Evolutionary conservation across 352 stramenopile species (phyloP).

Genomic region (Phytophthora tubulina): DNA sequence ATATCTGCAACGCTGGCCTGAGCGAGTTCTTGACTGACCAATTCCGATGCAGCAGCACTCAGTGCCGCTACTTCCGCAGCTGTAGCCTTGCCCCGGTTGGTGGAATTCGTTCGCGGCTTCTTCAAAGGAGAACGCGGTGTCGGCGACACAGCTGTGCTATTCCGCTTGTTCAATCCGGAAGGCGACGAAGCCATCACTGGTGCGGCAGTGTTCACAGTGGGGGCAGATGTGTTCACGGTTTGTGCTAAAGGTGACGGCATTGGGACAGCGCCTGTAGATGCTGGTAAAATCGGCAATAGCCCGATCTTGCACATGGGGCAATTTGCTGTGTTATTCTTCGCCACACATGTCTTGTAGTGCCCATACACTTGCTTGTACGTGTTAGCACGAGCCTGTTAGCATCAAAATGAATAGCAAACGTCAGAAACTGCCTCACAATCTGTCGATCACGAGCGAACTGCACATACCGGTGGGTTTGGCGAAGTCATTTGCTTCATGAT

Average conservation of each 20-base stretch:
- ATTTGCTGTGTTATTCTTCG: constrained; percentile 82
- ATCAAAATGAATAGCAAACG: constrained; percentile 11
- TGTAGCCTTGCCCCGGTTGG: constrained; percentile 44
- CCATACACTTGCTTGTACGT: constrained; percentile 89
- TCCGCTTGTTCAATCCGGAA: constrained; percentile 60
- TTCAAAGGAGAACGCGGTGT: constrained; percentile 83
- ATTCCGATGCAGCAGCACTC: constrained; percentile 36
- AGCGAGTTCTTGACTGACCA: constrained; percentile 61
- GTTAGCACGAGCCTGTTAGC: constrained; percentile 65
- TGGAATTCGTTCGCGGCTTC: constrained; percentile 67
- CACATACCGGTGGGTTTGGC: constrained; percentile 65
- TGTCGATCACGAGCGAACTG: not conserved
- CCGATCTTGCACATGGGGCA: constrained; percentile 91
- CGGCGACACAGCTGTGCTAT: constrained; percentile 59
- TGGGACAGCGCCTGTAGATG: constrained; percentile 28
- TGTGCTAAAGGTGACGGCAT: constrained; percentile 43
- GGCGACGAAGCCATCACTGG: constrained; percentile 45
- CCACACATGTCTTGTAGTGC: constrained; percentile 84
- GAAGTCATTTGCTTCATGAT: constrained; percentile 81
- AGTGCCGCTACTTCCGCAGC: constrained; percentile 43
- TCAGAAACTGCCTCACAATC: not conserved
- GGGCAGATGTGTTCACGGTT: constrained; percentile 18
- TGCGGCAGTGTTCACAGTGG: constrained; percentile 20
- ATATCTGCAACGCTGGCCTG: constrained; percentile 78
- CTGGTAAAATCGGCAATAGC: constrained; percentile 62